phyloP scores from a whole-genome alignment of 2,329 filamentous ascomycete species.

The Monosporascus sp. region DNA sequence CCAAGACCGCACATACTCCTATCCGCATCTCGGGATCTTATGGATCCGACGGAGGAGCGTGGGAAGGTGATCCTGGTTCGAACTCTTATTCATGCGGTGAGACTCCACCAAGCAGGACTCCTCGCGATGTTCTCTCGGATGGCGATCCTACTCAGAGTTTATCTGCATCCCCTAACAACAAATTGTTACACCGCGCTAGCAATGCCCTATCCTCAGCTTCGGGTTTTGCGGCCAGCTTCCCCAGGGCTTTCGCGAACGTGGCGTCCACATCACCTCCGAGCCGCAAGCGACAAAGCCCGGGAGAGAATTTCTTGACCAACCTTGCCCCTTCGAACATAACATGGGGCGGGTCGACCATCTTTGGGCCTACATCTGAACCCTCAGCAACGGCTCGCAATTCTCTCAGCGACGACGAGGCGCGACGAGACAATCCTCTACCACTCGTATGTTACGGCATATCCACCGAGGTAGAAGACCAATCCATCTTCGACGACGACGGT shows the following conservation, averaged over 20 bases:
- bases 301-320: conserved; percentile 53
- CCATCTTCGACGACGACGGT: conserved; percentile 64
- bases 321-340: conserved; percentile 49
- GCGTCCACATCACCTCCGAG: conserved; percentile 37
- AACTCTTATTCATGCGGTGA: conserved; percentile 59
- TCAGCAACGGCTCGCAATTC: conserved; percentile 45
- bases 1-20: conserved; percentile 52
- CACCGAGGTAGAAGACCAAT: conserved; percentile 54
- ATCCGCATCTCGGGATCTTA: conserved; percentile 49
- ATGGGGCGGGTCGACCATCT: conserved; percentile 43
- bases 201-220: conserved; percentile 52
- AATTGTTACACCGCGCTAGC: conserved; percentile 48
- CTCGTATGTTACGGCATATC: conserved; percentile 47
- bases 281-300: conserved; percentile 55
- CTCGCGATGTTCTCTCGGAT: conserved; percentile 39
- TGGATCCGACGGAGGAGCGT: conserved; percentile 49
- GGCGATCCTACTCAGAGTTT: conserved; percentile 46
- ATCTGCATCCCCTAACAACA: conserved; percentile 55
- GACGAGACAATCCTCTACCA: conserved; percentile 39
- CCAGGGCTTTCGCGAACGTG: conserved; percentile 36
- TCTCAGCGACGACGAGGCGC: conserved; percentile 48
- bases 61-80: conserved; percentile 48
- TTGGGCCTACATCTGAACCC: conserved; percentile 37
- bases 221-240: conserved; percentile 43
- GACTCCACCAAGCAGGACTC: conserved; percentile 50